These are phyloP conservation scores for Phytophthora ohioensis DNA, from an alignment of 352 stramenopile genomes.

Conservation along the genomic window DNA sequence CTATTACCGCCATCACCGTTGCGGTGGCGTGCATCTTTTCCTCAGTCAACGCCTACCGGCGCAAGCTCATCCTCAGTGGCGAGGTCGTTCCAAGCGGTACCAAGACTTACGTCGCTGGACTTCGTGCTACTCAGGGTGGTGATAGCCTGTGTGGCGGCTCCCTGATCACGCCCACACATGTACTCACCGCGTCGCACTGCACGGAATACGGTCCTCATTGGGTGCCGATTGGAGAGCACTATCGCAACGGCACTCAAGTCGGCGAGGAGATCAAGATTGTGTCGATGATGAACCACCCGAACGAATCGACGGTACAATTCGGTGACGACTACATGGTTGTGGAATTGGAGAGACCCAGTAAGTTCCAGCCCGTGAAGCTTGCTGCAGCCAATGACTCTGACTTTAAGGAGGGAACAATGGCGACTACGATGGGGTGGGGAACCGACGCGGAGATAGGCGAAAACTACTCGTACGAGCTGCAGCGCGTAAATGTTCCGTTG, in stretches of 20 bases:
- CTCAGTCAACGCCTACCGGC: background rate
- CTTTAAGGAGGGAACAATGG: conserved; percentile 35
- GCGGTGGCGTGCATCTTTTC: background rate
- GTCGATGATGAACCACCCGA: conserved; percentile 24
- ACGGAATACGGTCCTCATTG: background rate
- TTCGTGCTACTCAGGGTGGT: conserved; percentile 11
- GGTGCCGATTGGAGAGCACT: conserved; percentile 16
- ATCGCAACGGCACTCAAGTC: conserved; percentile 22
- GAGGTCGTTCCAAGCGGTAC: conserved; percentile 40
- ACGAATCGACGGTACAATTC: conserved; percentile 13
- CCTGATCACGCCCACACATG: conserved; percentile 26
- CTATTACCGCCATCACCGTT: background rate
- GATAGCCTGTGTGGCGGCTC: conserved; percentile 17
- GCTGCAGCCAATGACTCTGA: conserved; percentile 29
- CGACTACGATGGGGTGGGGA: conserved; percentile 46
- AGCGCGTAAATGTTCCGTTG: conserved; percentile 46
- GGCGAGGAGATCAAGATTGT: conserved; percentile 27
- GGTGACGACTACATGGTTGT: conserved; percentile 52
- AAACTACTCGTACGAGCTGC: conserved; percentile 38
- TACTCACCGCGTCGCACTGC: conserved; percentile 26
- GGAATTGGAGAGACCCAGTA: conserved; percentile 44
- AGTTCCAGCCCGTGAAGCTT: conserved; percentile 39
- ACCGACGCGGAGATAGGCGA: conserved; percentile 26
- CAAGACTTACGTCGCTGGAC: conserved; percentile 45
- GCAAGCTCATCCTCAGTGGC: conserved; percentile 44